These are phyloP conservation scores for Magnusiomyces ingens DNA, from an alignment of 1,139 yeast genomes.

Conservation along the genomic window DNA sequence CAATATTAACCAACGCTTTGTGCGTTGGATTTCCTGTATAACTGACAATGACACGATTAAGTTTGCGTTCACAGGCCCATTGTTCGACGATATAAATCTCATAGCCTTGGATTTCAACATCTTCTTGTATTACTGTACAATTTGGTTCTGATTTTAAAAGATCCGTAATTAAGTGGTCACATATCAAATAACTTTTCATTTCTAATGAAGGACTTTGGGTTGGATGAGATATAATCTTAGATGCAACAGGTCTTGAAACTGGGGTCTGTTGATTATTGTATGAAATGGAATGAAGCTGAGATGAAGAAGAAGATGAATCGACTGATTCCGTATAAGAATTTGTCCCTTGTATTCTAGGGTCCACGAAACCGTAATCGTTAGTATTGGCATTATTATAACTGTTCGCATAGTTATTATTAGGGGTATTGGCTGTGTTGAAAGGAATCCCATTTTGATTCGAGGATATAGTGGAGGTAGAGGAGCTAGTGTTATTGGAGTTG, in stretches of 20 bases:
- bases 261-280: too few species aligned
- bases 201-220: slow-evolving; percentile 2
- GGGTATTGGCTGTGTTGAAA: too few species aligned
- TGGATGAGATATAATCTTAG: too few species aligned
- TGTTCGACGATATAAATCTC: slow-evolving; percentile 90
- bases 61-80: slow-evolving; percentile 73
- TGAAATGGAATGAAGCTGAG: too few species aligned
- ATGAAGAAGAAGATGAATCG: too few species aligned
- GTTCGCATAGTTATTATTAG: too few species aligned
- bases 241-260: too few species aligned
- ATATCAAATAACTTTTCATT: slow-evolving; percentile 9
- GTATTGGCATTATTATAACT: too few species aligned
- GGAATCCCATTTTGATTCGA: background rate
- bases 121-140: slow-evolving; percentile 17
- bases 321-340: too few species aligned
- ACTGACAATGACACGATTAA: slow-evolving; percentile 64
- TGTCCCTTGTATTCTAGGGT: too few species aligned
- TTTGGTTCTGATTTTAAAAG: slow-evolving; percentile 18
- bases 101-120: slow-evolving; percentile 45
- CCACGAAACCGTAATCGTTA: too few species aligned
- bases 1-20: slow-evolving; percentile 51
- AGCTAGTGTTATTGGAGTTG: background rate
- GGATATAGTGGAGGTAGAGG: background rate
- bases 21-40: slow-evolving; percentile 77
- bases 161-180: slow-evolving; percentile 11